Evolutionary conservation across 2,329 filamentous ascomycete species (phyloP).

Genomic region (Cercospora sp.): DNA sequence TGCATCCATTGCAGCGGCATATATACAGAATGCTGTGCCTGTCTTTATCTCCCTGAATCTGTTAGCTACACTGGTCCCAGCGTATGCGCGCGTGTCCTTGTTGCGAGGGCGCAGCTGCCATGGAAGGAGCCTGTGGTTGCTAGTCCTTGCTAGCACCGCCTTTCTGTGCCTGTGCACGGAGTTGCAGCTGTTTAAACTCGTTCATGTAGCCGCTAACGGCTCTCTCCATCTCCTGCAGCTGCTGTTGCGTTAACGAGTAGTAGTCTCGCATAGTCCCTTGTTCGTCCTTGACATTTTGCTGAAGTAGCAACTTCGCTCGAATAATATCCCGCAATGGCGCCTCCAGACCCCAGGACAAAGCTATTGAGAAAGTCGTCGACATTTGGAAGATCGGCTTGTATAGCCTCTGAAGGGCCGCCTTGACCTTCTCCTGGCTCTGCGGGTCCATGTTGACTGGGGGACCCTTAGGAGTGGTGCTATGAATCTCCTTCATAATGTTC

Average conservation of each 20-base stretch:
- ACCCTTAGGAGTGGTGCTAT: slow-evolving; percentile 30
- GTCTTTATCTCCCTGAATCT: no score
- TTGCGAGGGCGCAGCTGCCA: slow-evolving; percentile 28
- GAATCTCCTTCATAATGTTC: slow-evolving; percentile 28
- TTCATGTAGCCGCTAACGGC: no score
- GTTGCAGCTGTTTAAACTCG: no score
- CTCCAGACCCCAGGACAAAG: slow-evolving; percentile 24
- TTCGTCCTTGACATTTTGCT: no score
- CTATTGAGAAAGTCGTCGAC: slow-evolving; percentile 27
- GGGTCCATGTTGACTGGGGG: slow-evolving; percentile 30
- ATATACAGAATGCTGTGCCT: no score
- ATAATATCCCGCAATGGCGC: slow-evolving; percentile 31
- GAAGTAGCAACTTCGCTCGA: slow-evolving; percentile 1
- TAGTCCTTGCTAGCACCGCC: slow-evolving; percentile 10
- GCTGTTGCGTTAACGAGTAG: no score
- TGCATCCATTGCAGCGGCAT: no score
- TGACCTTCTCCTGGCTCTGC: slow-evolving; percentile 23
- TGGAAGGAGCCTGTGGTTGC: slow-evolving; percentile 16
- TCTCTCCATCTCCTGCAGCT: no score
- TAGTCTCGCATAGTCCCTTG: background rate
- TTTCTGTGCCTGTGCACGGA: no score
- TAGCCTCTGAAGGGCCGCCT: slow-evolving; percentile 31
- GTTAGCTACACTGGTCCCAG: no score
- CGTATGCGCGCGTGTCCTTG: slow-evolving; percentile 30
- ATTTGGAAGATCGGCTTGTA: slow-evolving; percentile 31